Evolutionary conservation across 2,329 filamentous ascomycete genomes (phyloP).

Genomic region (Penicillium freii): DNA sequence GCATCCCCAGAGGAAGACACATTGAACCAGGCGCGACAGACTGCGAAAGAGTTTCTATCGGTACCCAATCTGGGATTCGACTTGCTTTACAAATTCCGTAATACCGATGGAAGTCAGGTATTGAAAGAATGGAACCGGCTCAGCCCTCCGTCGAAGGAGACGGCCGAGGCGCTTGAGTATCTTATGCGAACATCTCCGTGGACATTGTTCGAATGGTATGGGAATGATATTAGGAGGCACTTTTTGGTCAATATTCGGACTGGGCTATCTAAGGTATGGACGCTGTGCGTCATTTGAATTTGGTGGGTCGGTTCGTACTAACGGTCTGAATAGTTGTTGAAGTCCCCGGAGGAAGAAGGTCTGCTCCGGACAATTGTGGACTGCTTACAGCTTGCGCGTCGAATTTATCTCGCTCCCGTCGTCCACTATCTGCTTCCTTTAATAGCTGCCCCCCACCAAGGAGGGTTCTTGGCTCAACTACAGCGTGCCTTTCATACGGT

Average conservation of each 20-base stretch:
- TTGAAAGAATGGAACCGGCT: slow-evolving; percentile 34
- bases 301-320: not conserved
- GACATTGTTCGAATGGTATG: slow-evolving; percentile 44
- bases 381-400: slow-evolving; percentile 37
- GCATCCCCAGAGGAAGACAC: slow-evolving; percentile 31
- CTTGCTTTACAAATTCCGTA: slow-evolving; percentile 23
- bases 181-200: slow-evolving; percentile 27
- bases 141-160: slow-evolving; percentile 29
- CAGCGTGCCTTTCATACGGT: slow-evolving; percentile 47
- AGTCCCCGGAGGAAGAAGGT: slow-evolving; percentile 22
- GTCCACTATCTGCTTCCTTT: slow-evolving; percentile 35
- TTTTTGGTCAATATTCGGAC: slow-evolving; percentile 41
- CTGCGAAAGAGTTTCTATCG: slow-evolving; percentile 40
- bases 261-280: slow-evolving; percentile 35
- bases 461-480: slow-evolving; percentile 37
- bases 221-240: slow-evolving; percentile 44
- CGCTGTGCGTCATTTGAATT: not conserved
- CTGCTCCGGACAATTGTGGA: slow-evolving; percentile 34
- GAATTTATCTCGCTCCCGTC: slow-evolving; percentile 40
- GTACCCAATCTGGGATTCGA: slow-evolving; percentile 39
- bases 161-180: slow-evolving; percentile 35
- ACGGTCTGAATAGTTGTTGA: slow-evolving; percentile 25
- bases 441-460: slow-evolving; percentile 27
- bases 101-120: slow-evolving; percentile 28
- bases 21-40: slow-evolving; percentile 44